A percentile compares a stretch with the other conserved stretches of the same genome.
phyloP scores from a whole-genome alignment of 1,139 yeast species.

The Yamadazyma taylorii region DNA sequence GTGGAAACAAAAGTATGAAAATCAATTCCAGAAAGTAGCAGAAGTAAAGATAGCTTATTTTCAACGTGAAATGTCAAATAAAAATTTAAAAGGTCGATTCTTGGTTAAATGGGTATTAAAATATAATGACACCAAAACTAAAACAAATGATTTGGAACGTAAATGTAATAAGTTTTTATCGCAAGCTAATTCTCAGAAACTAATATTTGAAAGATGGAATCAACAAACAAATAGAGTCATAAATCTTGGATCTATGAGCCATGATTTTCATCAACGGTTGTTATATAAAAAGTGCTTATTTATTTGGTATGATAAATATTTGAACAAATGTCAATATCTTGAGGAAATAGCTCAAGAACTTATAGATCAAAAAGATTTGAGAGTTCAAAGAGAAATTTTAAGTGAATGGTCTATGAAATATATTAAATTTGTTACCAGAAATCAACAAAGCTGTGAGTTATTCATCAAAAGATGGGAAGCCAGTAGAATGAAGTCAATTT shows the following conservation, averaged over 20 bases:
- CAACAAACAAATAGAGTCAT: constrained; percentile 7
- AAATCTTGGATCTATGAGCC: constrained; percentile 15
- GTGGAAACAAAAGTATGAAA: constrained; percentile 23
- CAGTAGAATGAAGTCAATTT: constrained; percentile 28
- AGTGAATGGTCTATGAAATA: constrained; percentile 42
- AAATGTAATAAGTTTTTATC: constrained; percentile 15
- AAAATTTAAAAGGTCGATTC: constrained; percentile 12
- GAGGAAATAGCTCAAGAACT: constrained; percentile 31
- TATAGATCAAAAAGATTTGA: constrained; percentile 29
- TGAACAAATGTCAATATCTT: constrained; percentile 23
- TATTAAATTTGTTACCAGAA: constrained; percentile 32
- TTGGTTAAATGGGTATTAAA: constrained; percentile 24
- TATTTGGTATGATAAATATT: constrained; percentile 36
- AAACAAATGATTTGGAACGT: constrained; percentile 14
- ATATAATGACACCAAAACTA: constrained; percentile 17
- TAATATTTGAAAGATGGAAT: constrained; percentile 15
- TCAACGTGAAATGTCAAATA: constrained; percentile 10
- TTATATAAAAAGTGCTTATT: constrained; percentile 30
- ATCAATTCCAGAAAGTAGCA: constrained; percentile 17
- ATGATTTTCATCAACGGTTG: constrained; percentile 22
- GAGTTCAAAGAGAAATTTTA: constrained; percentile 25
- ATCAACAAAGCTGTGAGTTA: constrained; percentile 37
- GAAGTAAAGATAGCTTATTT: constrained; percentile 19
- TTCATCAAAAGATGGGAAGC: constrained; percentile 36
- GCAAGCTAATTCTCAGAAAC: constrained; percentile 9